Evolutionary conservation across 306 rosid species (phyloP).

Genomic region (Purshia tridentata): DNA sequence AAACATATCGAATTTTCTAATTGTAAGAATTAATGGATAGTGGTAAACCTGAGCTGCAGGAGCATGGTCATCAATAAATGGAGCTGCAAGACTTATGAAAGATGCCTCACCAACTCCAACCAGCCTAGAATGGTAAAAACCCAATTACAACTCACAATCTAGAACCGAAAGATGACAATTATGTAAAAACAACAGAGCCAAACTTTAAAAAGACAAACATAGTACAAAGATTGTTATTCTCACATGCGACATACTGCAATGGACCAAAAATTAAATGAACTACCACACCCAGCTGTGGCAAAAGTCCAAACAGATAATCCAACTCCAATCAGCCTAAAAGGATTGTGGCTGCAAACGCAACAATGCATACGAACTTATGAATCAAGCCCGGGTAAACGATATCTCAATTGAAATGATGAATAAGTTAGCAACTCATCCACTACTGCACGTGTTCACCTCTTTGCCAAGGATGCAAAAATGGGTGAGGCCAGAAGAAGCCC

Average conservation of each 20-base stretch:
- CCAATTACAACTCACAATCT: slow-evolving; percentile 19
- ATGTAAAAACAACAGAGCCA: neutral
- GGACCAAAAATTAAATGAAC: slow-evolving; percentile 85
- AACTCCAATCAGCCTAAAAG: slow-evolving; percentile 93
- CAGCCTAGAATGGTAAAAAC: slow-evolving; percentile 53
- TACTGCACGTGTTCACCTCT: slow-evolving; percentile 48
- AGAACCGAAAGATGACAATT: slow-evolving; percentile 24
- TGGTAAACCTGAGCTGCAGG: slow-evolving; percentile 64
- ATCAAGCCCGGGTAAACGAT: neutral
- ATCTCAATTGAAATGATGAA: neutral
- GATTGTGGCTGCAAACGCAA: slow-evolving; percentile 67
- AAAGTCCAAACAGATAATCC: slow-evolving; percentile 95
- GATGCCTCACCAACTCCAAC: slow-evolving; percentile 99
- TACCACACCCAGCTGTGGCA: slow-evolving; percentile 79
- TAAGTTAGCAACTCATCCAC: slow-evolving; percentile 2
- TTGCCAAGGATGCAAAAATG: slow-evolving; percentile 80
- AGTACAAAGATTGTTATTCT: slow-evolving; percentile 20
- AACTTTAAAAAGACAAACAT: neutral
- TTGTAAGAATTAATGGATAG: neutral
- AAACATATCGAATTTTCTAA: neutral
- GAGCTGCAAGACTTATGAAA: slow-evolving; percentile 96
- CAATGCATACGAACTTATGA: slow-evolving; percentile 8
- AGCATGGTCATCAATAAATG: slow-evolving; percentile 95
- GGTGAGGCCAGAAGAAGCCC: slow-evolving; percentile 92
- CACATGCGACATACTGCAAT: slow-evolving; percentile 84